Percentiles rank a stretch among this genome's conserved stretches.
Conservation (phyloP, 2,329 filamentous ascomycete species). For the Didymosphaeria variabile region DNA sequence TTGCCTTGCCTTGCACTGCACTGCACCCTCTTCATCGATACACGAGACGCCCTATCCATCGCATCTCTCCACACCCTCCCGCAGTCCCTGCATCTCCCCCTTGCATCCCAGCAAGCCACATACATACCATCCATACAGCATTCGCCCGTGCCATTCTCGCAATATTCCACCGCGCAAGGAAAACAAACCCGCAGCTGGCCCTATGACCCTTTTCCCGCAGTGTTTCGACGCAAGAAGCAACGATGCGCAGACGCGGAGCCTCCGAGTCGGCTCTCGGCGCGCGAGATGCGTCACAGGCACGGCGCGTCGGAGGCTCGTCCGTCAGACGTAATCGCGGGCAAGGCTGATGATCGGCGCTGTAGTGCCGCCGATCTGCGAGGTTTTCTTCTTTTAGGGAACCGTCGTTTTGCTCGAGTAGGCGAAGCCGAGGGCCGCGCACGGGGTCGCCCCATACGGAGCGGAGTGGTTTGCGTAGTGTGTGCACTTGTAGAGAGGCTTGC, state of each 20-base stretch:
- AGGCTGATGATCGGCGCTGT: constrained; percentile 5
- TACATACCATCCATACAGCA: neutral
- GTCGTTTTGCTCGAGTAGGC: neutral
- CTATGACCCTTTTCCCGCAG: neutral
- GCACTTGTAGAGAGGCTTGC: too few relatives aligned
- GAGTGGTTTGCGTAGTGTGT: too few relatives aligned
- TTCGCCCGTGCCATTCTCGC: constrained; percentile 12
- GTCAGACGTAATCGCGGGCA: neutral
- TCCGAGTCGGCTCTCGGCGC: constrained; percentile 2
- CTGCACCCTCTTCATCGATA: neutral
- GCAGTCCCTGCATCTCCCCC: constrained; percentile 1
- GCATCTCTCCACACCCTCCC: constrained; percentile 2
- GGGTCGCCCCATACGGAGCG: neutral
- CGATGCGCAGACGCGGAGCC: constrained; percentile 14
- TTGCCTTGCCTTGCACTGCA: neutral
- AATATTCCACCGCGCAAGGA: constrained; percentile 18
- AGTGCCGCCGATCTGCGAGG: neutral
- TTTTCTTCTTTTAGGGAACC: constrained; percentile 1
- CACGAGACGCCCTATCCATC: constrained; percentile 1
- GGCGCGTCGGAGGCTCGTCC: neutral
- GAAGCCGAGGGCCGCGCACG: neutral
- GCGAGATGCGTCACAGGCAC: neutral
- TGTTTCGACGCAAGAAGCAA: neutral
- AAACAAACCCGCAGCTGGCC: neutral
- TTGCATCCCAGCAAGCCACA: neutral